Conservation (phyloP, 2,329 filamentous ascomycete species). For the Aspergillus pseudoglaucus region DNA sequence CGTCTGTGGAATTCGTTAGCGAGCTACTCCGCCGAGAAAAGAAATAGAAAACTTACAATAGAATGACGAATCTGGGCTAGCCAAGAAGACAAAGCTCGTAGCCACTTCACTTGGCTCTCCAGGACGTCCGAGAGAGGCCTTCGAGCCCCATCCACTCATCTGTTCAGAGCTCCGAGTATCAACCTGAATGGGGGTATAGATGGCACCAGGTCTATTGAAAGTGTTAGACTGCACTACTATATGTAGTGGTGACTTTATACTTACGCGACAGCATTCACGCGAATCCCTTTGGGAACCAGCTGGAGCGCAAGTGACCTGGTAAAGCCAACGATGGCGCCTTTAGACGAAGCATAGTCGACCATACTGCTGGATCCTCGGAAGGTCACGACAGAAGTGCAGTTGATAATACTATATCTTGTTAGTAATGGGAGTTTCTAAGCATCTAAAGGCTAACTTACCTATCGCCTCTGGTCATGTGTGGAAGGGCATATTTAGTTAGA, state of each 20-base stretch:
- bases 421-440: neutral
- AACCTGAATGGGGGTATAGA: slow-evolving; percentile 31
- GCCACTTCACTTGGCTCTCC: slow-evolving; percentile 36
- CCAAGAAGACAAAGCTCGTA: slow-evolving; percentile 35
- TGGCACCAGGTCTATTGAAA: slow-evolving; percentile 22
- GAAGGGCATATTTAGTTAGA: slow-evolving; percentile 52
- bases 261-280: slow-evolving; percentile 45
- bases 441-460: slow-evolving; percentile 27
- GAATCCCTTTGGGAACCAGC: slow-evolving; percentile 51
- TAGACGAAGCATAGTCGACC: slow-evolving; percentile 53
- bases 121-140: slow-evolving; percentile 25
- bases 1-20: slow-evolving; percentile 16
- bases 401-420: slow-evolving; percentile 44
- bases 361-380: slow-evolving; percentile 48
- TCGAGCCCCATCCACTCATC: slow-evolving; percentile 29
- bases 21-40: neutral
- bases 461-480: slow-evolving; percentile 48
- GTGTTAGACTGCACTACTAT: slow-evolving; percentile 1
- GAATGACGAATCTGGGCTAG: slow-evolving; percentile 27
- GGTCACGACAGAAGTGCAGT: slow-evolving; percentile 49
- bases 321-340: slow-evolving; percentile 53
- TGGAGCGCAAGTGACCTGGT: slow-evolving; percentile 49
- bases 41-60: slow-evolving; percentile 23
- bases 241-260: slow-evolving; percentile 5
- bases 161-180: slow-evolving; percentile 28